phyloP scores from a whole-genome alignment of 1,284 basidiomycete species.

The Wallemia hederae region DNA sequence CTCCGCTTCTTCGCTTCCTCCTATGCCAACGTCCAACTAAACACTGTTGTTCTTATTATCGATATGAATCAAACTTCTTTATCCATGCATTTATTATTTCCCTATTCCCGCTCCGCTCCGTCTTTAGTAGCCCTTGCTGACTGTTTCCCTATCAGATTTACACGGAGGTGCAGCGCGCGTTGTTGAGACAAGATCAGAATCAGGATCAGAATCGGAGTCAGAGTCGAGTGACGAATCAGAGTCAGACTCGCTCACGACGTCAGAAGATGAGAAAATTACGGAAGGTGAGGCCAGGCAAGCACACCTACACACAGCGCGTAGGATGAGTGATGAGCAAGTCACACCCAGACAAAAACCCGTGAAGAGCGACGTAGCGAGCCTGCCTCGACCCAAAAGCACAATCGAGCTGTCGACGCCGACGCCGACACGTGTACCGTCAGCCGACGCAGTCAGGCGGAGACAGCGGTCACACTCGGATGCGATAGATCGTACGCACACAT shows the following conservation, averaged over 20 bases:
- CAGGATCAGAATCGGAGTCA: neutral
- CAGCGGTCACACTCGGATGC: neutral
- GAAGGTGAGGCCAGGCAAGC: too few relatives aligned
- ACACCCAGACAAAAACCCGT: too few relatives aligned
- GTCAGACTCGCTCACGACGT: too few relatives aligned
- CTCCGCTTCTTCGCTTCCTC: neutral
- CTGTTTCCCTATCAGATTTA: neutral
- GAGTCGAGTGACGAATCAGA: too few relatives aligned
- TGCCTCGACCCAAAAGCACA: neutral
- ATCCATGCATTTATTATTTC: neutral
- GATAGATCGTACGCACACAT: neutral
- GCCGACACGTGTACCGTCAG: neutral
- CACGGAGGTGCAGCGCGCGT: neutral
- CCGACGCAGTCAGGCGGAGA: neutral
- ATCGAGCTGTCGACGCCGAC: too few relatives aligned
- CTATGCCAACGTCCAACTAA: slow-evolving; percentile 8
- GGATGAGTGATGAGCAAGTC: too few relatives aligned
- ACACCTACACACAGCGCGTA: too few relatives aligned
- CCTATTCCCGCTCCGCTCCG: too few relatives aligned
- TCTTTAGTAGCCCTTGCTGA: neutral
- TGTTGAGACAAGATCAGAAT: neutral
- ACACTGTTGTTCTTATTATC: slow-evolving; percentile 6
- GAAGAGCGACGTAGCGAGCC: neutral
- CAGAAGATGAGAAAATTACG: too few relatives aligned
- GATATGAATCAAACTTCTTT: slow-evolving; percentile 13